Base-by-base conservation (phyloP, 2,329 filamentous ascomycete genomes). In the Neopestalotiopsis rosae region DNA sequence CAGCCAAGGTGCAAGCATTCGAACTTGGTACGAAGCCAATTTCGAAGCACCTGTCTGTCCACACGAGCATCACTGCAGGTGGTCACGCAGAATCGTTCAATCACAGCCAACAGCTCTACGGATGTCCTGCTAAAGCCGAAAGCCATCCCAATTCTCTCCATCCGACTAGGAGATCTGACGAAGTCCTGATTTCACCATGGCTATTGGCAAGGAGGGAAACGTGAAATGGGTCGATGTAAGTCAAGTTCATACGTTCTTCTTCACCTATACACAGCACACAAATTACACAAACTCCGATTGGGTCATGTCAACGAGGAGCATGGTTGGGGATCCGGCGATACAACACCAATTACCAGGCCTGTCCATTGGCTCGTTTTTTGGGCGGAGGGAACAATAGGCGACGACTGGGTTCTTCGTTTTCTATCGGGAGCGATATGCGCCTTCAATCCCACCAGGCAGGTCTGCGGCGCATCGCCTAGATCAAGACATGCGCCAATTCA, bases 211-310 rank as follows among this genome's bases (percentile, higher is more conserved):
- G 68, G 82, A 84, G 76, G 79, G 81, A 71, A 87, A 87, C 70
- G 86, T 89, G 28, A 88, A 89, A 80, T 89, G 87, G 87, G 86
- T 89, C 56, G 87, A 89, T 82, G 87, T 89, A 80, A 78, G 86
- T 83, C 42, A 61, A 68, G 59, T 38, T 59, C 45, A 61, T 10
- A 61, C 65, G 63, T 65, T 67, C 63, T 52, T 13, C n/a, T 28
- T 66, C 56, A 34, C n/a, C 30, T 64, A 66, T 28, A 45, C 67
- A 83, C 34, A 38, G 34, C 6, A 91, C 72, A 90, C 40, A 45
- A 92, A 49, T 52, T 52, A 59, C 24, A n/a, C 24, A 34, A 38
- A 20, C 52, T 12, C 57, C 57, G 57, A 59, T 59, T 59, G 57
- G 24, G 57, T 59, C 24, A 9, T 30, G 57, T 12, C 57, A 28